Conservation (phyloP, 805 yeast genomes). For the Candida endomychidarum region DNA sequence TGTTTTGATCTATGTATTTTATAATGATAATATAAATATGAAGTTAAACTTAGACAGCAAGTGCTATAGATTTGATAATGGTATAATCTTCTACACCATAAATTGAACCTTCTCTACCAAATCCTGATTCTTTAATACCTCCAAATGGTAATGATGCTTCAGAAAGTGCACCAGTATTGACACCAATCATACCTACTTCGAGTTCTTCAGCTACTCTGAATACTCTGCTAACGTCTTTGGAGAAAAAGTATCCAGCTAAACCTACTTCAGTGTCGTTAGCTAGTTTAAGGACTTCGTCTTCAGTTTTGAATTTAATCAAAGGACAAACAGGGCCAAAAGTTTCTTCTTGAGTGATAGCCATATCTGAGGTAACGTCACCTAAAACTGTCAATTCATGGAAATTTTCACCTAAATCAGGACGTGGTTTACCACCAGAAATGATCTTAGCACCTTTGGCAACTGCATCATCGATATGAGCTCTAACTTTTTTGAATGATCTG, state of each 20-base stretch:
- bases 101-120: conserved; percentile 68
- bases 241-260: conserved; percentile 73
- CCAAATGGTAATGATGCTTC: conserved; percentile 62
- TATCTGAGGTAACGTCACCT: conserved; percentile 55
- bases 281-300: conserved; percentile 57
- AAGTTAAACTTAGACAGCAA: conserved; percentile 33
- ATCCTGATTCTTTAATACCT: conserved; percentile 66
- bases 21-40: neutral
- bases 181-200: conserved; percentile 81
- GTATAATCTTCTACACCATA: conserved; percentile 64
- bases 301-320: conserved; percentile 60
- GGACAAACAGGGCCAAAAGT: conserved; percentile 84
- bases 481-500: conserved; percentile 61
- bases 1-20: neutral
- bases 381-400: conserved; percentile 71
- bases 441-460: conserved; percentile 62
- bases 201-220: conserved; percentile 65
- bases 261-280: conserved; percentile 75
- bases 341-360: conserved; percentile 64
- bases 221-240: conserved; percentile 53
- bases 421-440: conserved; percentile 57
- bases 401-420: conserved; percentile 56
- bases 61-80: conserved; percentile 59
- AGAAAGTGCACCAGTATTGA: conserved; percentile 71
- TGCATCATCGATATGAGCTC: conserved; percentile 66